Evolutionary conservation across 1,139 yeast genomes (phyloP), one percentile per base, ranked within the genome.

Genomic region (Nematodospora anomalae): DNA sequence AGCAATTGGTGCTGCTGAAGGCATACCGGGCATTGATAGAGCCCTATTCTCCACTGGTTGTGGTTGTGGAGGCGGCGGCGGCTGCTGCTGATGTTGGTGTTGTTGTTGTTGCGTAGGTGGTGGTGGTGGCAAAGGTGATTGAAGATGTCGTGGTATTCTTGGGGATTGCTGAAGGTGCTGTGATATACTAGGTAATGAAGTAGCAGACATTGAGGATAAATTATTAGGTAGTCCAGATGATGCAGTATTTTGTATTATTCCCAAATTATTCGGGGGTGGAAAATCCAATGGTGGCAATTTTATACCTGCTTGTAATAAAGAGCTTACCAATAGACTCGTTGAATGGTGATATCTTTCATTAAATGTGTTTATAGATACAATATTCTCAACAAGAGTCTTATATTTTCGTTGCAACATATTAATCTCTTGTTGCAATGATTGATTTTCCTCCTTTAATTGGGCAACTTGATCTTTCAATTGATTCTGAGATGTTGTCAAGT

Each of bases 241-340:
- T 25, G 28, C 21, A 18, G 21, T 18, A 18, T 18, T 8, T 18
- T 18, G 21, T 8, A 18, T 25, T 28, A 41, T 55, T 46, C 20
- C 49, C 52, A 32, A 55, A 44, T 26, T 60, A 47, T 16, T 46
- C 41, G 74, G 72, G 41, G 58, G 58, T 3, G 84, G 83, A 35
- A 79, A 59, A 42, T 79, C 83, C 32, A 80, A 58, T 3, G 74
- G 76, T 4, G 90, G 89, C n/a, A 83, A 44, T 42, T 83, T 77
- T 31, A 83, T 74, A 2, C 92, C 92, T 10, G 79, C 67, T 43
- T 69, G 80, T 4, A 64, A 50, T 23, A 84, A 58, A 28, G 77
- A 62, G 39, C 68, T 67, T 14, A 76, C 62, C 29, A 84, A 57
- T 1, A 68, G 51, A 30, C 68, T 69, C 50, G 83, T 67, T 30